Percentiles rank a stretch among this genome's conserved stretches.
Conservation (phyloP, 1,284 basidiomycete species). For the Cutaneotrichosporon sp. region DNA sequence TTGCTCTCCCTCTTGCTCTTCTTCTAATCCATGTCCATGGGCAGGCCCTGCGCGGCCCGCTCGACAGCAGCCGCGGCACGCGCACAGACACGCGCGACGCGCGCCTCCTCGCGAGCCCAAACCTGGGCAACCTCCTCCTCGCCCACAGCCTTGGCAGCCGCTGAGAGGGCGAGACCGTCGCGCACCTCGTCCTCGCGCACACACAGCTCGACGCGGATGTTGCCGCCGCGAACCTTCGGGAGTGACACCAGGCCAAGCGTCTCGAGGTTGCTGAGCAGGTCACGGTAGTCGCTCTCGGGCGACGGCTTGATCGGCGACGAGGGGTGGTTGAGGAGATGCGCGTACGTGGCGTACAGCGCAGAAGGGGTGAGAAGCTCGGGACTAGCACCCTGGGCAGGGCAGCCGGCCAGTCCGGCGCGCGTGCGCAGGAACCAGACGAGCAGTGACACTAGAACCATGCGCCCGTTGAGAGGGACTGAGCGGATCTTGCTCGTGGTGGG, state of each 20-base stretch:
- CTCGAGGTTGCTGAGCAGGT: conserved; percentile 51
- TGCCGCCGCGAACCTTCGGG: not conserved
- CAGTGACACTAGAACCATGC: conserved; percentile 50
- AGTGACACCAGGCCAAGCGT: conserved; percentile 47
- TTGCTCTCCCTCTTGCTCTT: too few species aligned
- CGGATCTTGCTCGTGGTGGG: conserved; percentile 45
- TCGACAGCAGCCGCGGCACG: conserved; percentile 16
- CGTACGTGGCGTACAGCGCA: conserved; percentile 49
- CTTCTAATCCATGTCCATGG: not conserved
- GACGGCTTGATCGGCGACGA: conserved; percentile 47
- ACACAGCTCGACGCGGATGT: conserved; percentile 38
- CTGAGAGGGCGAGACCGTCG: conserved; percentile 34
- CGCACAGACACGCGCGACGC: conserved; percentile 20
- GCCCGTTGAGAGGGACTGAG: conserved; percentile 50
- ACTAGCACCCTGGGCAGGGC: conserved; percentile 25
- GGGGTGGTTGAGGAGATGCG: conserved; percentile 40
- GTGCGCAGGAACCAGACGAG: conserved; percentile 40
- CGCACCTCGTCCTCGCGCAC: conserved; percentile 44
- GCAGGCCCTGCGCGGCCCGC: conserved; percentile 19
- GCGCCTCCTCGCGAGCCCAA: conserved; percentile 38
- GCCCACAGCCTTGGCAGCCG: conserved; percentile 27
- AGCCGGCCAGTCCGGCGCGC: conserved; percentile 39
- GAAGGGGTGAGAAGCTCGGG: conserved; percentile 23
- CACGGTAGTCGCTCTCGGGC: conserved; percentile 51
- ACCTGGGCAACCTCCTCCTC: conserved; percentile 41